phyloP scores from a whole-genome alignment of 2,329 filamentous ascomycete genomes.

The Cladobotryum mycophilum region DNA sequence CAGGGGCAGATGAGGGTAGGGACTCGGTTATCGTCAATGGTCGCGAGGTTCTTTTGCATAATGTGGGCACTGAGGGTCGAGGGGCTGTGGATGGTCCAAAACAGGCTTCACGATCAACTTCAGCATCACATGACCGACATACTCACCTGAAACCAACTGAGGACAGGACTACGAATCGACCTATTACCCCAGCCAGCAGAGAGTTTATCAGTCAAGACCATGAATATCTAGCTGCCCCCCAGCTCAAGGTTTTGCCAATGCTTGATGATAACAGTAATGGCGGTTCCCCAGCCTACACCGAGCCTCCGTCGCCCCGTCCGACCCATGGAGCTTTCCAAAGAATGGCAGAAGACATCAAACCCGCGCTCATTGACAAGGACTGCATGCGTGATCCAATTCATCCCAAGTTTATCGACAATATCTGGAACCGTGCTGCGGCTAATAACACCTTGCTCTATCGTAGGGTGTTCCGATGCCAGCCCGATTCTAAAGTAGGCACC shows the following conservation, averaged over 20 bases:
- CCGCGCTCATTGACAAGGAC: conserved; percentile 72
- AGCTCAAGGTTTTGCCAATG: conserved; percentile 63
- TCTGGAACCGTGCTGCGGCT: conserved; percentile 79
- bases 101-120: conserved; percentile 15
- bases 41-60: conserved; percentile 65
- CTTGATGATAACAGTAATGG: conserved; percentile 78
- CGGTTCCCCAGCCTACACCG: conserved; percentile 57
- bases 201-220: conserved; percentile 57
- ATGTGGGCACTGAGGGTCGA: conserved; percentile 57
- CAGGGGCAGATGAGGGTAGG: conserved; percentile 56
- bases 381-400: conserved; percentile 91
- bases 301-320: conserved; percentile 44
- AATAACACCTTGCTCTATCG: conserved; percentile 97
- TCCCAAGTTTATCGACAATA: conserved; percentile 74
- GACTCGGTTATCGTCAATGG: conserved; percentile 64
- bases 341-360: conserved; percentile 61
- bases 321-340: conserved; percentile 41
- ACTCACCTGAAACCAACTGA: conserved; percentile 27
- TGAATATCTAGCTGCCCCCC: conserved; percentile 60
- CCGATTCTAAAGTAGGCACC: conserved; percentile 85
- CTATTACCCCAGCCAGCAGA: conserved; percentile 47
- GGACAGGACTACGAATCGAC: conserved; percentile 42
- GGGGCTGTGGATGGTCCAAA: conserved; percentile 45
- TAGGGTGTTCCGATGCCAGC: conserved; percentile 92
- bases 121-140: conserved; percentile 21